Base-by-base conservation (phyloP, 2,329 filamentous ascomycete genomes). In the Fusarium keratoplasticum region DNA sequence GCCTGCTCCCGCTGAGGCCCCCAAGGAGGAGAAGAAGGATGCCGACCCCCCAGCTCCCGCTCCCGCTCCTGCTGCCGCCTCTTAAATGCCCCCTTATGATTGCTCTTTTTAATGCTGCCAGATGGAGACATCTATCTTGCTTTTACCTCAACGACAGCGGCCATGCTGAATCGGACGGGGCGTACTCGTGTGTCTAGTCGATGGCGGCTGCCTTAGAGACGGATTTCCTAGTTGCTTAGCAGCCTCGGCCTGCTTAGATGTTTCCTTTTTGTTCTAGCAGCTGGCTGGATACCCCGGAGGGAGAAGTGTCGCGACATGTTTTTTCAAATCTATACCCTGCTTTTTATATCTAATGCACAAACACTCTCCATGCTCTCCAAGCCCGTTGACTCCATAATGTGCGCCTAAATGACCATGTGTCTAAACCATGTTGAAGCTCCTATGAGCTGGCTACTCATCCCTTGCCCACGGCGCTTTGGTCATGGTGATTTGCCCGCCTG, bases 381-480 rank as follows among this genome's bases (percentile, higher is more conserved):
- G n/a, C 38, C 59, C 20, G 20, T 66, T 33, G 33, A 69, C 38
- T 54, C 44, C 64, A 25, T 64, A 18, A 58, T 61, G 55, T 52
- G 44, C 57, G 25, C 25, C 22, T 29, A n/a, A 60, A 47, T 14
- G 2, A 40, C 25, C 5, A 18, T 11, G 25, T 7, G 14, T 44
- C 14, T 38, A 33, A 18, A 22, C 52, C 16, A 50, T 47, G 7
- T 35, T 20, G 5, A 33, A 25, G 22, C 16, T 29, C 14, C 36
- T 38, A 33, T 44, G 35, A 20, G 16, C 40, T 22, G 54, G 10
- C 55, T 65, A 75, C 10, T 33, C 20, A 65, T 80, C 81, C 73
- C 81, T 85, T 1, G 85, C 84, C 86, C 86, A 88, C 1, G 86
- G 86, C 16, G 86, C 86, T 72, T 84, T 86, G 7, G 86, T 87